Base-by-base conservation (phyloP, 192 early-diverging fungal species). In the Entrophospora sp. region DNA sequence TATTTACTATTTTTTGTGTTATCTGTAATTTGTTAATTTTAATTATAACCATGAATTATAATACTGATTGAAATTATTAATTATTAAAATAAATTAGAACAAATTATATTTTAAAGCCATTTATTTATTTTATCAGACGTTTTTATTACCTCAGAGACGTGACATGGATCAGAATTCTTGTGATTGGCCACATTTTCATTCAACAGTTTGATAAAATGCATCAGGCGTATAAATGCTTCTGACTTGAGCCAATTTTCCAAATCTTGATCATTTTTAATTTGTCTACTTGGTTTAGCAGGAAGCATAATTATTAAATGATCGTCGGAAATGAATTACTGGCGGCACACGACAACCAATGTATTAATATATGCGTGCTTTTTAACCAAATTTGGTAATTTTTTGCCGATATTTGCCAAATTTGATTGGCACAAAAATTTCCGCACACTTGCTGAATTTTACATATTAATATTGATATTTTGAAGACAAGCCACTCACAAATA, bases 171-270 rank as follows among this genome's bases (percentile, higher is more conserved):
- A 12, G 82, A 80, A 18, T 84, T 78, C 62, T 69, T 80, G 66
- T 80, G 83, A 53, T 85, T 84, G 48, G 81, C 61, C 6, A 89
- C 89, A 27, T 85, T 80, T 10, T 78, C 75, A 77, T 92, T 94
- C 13, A 91, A 75, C 27, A 82, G 70, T 44, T 85, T 79, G 31
- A 91, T 71, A 75, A 93, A 96, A 34, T 79, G 80, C 64, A 88
- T 69, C 45, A 92, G 76, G 25, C 86, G 79, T 4, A 69, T 71
- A 77, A 83, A 91, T 0, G 87, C 91, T 36, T 85, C 79, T 42
- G 75, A 71, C 0, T 28, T n/a, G 16, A 66, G 16, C 48, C 48
- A 66, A 30, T 34, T 25, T 0, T 52, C 20, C 14, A 66, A 16
- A 43, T 66, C 64, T 40, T 66, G 64, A 8, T 66, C 36, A 18